Evolutionary conservation across 331 rosid species (phyloP).

Genomic region (Stylosanthes scabra): DNA sequence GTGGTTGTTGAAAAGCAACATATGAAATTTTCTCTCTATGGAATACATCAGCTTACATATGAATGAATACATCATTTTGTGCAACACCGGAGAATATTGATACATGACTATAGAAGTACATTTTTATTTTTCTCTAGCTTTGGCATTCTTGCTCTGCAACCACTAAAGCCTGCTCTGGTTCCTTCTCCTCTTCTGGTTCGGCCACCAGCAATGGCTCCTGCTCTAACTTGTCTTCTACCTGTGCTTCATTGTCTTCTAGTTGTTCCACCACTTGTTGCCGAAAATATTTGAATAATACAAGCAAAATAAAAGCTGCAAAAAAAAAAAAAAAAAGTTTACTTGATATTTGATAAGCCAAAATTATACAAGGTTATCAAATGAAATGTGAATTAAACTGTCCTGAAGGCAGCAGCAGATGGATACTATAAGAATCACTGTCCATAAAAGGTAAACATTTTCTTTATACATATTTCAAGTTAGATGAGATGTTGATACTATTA

Average conservation of each 20-base stretch:
- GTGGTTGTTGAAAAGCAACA: background rate
- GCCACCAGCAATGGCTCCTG: slow-evolving; percentile 26
- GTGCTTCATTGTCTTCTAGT: slow-evolving; percentile 47
- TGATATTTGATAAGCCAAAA: slow-evolving; percentile 26
- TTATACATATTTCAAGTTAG: slow-evolving; percentile 17
- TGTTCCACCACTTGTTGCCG: slow-evolving; percentile 55
- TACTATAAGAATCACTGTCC: background rate
- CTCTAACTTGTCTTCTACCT: slow-evolving; percentile 32
- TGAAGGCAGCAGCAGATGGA: background rate
- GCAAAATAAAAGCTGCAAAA: slow-evolving; percentile 74
- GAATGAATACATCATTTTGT: slow-evolving; percentile 30
- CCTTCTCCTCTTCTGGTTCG: slow-evolving; percentile 25
- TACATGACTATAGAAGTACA: background rate
- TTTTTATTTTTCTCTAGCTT: slow-evolving; percentile 28
- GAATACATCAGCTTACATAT: slow-evolving; percentile 22
- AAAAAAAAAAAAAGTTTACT: background rate
- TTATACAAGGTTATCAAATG: slow-evolving; percentile 8
- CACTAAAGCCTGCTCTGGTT: slow-evolving; percentile 21
- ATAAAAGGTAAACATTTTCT: slow-evolving; percentile 9
- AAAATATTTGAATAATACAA: slow-evolving; percentile 66
- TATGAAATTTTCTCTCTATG: background rate
- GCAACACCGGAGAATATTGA: slow-evolving; percentile 2
- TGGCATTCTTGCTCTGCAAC: slow-evolving; percentile 28
- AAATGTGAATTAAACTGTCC: background rate
- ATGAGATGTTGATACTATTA: background rate